Conservation (phyloP, 1,139 yeast species). For the Yamadazyma jaroonii region DNA sequence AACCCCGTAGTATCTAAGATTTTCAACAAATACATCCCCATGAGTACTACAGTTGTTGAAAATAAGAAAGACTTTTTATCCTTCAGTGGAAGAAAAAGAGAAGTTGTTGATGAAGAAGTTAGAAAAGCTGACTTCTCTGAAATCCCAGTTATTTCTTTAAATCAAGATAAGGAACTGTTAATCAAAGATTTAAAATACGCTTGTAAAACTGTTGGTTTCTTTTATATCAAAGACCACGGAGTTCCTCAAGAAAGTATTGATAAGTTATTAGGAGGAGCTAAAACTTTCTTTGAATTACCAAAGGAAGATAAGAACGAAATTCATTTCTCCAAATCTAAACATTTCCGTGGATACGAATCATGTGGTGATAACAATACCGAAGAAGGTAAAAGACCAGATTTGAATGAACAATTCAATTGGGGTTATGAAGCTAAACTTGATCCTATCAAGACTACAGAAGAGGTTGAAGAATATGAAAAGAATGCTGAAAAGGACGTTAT, state of each 20-base stretch:
- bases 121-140: conserved; percentile 15
- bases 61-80: conserved; percentile 10
- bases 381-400: conserved; percentile 13
- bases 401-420: conserved; percentile 17
- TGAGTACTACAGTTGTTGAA: conserved; percentile 3
- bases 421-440: conserved; percentile 15
- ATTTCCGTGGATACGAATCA: conserved; percentile 16
- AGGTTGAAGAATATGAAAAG: conserved; percentile 9
- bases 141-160: conserved; percentile 14
- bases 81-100: conserved; percentile 12
- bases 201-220: conserved; percentile 15
- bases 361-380: conserved; percentile 16
- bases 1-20: background rate
- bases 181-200: conserved; percentile 13
- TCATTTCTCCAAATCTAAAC: conserved; percentile 14
- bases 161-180: conserved; percentile 6
- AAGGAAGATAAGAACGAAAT: conserved; percentile 11
- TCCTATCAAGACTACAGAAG: conserved; percentile 11
- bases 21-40: background rate
- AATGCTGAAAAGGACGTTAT: conserved; percentile 9
- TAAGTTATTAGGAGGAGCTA: conserved; percentile 8
- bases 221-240: conserved; percentile 14
- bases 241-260: conserved; percentile 11
- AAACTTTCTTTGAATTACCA: conserved; percentile 12
- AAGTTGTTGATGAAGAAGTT: conserved; percentile 8